Evolutionary conservation across 1,284 basidiomycete species (phyloP), one percentile per base, ranked within the genome.

Genomic region (Austroboletus novae-zelandiae): DNA sequence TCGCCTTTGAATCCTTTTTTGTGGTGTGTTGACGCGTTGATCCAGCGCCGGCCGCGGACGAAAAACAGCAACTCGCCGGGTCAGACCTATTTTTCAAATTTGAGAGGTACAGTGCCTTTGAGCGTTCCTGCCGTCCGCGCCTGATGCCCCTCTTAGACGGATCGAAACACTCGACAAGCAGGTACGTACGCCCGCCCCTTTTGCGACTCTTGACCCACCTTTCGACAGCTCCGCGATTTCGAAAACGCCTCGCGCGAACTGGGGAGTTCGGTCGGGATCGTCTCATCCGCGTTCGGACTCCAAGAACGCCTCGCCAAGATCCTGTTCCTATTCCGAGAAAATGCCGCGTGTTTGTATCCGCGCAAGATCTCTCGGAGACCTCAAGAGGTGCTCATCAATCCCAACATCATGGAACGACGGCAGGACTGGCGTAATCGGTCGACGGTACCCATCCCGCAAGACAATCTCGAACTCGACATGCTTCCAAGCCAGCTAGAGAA

Each of bases 401-500:
- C 52, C 15, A 70, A 70, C n/a, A 13, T 66, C 6, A 64, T 67
- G 60, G 60, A 67, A 49, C 57, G 54, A 43, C 53, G 57, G 30
- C 52, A 48, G 29, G 57, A 50, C 20, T 66, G 53, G 64, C 60
- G 61, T 36, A 34, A 44, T 7, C 61, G 57, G 25, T 56, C 61
- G 20, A 52, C 55, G 10, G 17, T 54, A 5, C 55, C 57, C 3
- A 4, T 45, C 20, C 17, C 44, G 4, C 51, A 67, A 23, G 55
- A 57, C 27, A 53, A 53, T 40, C 62, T 67, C 11, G 67, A 67
- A n/a, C 55, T 60, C 2, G 62, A 68, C 20, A 57, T 55, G 48
- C 56, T 67, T 29, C 68, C 57, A 8, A n/a, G 44, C 7, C 66
- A 81, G 61, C 55, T 80, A 32, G 68, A 71, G 49, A 58, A 64